These are phyloP conservation scores for Gynandropsis gynandra DNA, from an alignment of 345 rosid genomes.

Conservation along the genomic window DNA sequence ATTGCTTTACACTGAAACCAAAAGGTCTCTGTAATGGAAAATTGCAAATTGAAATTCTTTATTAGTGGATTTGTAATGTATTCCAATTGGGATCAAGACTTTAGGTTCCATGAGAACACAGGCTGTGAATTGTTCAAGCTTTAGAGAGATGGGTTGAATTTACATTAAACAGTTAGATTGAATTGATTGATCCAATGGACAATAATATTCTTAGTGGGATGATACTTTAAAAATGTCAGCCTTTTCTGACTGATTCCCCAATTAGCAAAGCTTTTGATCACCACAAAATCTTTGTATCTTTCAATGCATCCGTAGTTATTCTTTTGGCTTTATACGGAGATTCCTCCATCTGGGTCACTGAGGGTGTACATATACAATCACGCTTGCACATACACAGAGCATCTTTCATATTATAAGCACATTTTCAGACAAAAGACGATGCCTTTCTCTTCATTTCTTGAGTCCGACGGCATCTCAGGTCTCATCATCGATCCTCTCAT, in stretches of 20 bases:
- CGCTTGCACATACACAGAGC: no score
- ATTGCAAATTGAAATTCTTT: neutral
- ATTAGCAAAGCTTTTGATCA: neutral
- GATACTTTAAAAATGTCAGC: neutral
- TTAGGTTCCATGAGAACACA: no score
- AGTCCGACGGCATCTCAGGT: neutral
- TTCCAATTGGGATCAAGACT: neutral
- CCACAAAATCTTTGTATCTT: neutral
- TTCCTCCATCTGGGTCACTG: neutral
- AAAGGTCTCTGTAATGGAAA: no score
- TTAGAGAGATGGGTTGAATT: no score
- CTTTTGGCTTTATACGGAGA: neutral
- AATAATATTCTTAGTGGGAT: neutral
- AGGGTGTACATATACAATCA: no score
- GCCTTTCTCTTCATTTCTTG: neutral
- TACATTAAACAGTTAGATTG: no score
- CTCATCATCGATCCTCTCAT: neutral
- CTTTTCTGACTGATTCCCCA: neutral
- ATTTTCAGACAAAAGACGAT: neutral
- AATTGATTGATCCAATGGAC: neutral
- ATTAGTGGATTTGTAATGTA: neutral
- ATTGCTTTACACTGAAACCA: neutral
- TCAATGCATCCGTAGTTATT: neutral
- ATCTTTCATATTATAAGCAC: neutral
- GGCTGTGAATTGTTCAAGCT: no score